Conservation (phyloP, 352 stramenopile species). For the Pythium phragmitis region DNA sequence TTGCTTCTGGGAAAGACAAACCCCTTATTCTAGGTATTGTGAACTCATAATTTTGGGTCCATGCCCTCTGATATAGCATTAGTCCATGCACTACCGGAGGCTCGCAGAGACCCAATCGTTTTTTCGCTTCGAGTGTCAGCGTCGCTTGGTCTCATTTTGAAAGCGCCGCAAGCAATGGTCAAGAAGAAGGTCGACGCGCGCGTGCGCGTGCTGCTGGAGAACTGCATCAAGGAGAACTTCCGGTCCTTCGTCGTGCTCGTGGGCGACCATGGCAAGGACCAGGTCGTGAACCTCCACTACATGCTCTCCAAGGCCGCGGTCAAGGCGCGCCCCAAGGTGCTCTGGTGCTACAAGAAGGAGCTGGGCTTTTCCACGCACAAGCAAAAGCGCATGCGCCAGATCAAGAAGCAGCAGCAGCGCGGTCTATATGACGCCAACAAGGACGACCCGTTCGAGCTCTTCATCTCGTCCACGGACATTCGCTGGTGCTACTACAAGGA, state of each 20-base stretch:
- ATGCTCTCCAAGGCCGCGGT: slow-evolving; percentile 96
- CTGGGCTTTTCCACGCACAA: slow-evolving; percentile 98
- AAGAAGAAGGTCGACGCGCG: slow-evolving; percentile 99
- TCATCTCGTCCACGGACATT: slow-evolving; percentile 98
- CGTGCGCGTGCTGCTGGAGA: slow-evolving; percentile 97
- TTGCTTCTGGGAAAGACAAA: no score
- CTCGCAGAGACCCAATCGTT: slow-evolving; percentile 25
- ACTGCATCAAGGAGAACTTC: slow-evolving; percentile 96
- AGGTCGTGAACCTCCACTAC: slow-evolving; percentile 99
- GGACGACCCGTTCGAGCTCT: slow-evolving; percentile 98
- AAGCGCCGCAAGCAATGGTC: slow-evolving; percentile 81
- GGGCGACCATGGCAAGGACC: slow-evolving; percentile 99
- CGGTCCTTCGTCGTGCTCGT: slow-evolving; percentile 98
- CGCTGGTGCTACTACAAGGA: slow-evolving; percentile 99
- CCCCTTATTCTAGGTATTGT: no score
- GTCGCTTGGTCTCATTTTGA: slow-evolving; percentile 16
- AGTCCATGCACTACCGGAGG: not conserved
- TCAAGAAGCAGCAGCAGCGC: slow-evolving; percentile 94
- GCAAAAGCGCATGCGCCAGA: slow-evolving; percentile 93
- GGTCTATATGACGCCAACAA: slow-evolving; percentile 91
- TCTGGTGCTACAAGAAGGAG: slow-evolving; percentile 99
- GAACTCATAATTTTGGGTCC: no score
- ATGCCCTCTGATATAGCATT: not conserved
- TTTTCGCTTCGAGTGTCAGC: not conserved
- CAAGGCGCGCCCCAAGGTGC: slow-evolving; percentile 93